Base-by-base conservation (phyloP, 179 eudicot species). In the Corrigiola litoralis region DNA sequence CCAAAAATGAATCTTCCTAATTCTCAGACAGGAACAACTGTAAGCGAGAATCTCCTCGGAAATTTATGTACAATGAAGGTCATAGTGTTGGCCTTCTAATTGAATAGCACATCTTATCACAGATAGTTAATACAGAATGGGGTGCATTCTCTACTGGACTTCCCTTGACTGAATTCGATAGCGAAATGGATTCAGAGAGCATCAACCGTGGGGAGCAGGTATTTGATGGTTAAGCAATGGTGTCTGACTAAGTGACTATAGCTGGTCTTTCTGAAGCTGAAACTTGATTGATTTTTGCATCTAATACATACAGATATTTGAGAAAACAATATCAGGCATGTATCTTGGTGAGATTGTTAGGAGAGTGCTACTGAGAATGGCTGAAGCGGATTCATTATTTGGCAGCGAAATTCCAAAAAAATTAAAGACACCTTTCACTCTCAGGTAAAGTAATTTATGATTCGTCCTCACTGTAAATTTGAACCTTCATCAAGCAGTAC, bases 71-170 rank as follows among this genome's bases (percentile, higher is more conserved):
- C 16, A 9, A 38, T 5, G 8, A 28, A 28, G 17, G 14, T 10
- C 25, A 2, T 40, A 38, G 32, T 6, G 25, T 16, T 28, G 17
- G 4, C 38, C 1, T 13, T 18, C 25, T 16, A 4, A 47, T 61
- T 8, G 33, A 24, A 48, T 21, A 6, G 21, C 17, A 45, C 14
- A 38, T n/a, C 12, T 1, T 16, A 44, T 72, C 67, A 59, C 78
- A 87, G 97, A 82, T 90, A 65, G 69, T 90, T 25, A 85, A 85
- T 44, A 85, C 76, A n/a, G 95, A 90, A 61, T 90, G 97, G 97
- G 97, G 97, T 64, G 84, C 87, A 36, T 90, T 90, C 70, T 85
- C 88, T 18, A 74, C 75, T 32, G 87, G 85, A 48, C 85, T 87
- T 76, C 97, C 90, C 9, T 73, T 87, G 65, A 82, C 90, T 10